phyloP scores from a whole-genome alignment of 352 stramenopile genomes.

The Globisporangium mamillatum region DNA sequence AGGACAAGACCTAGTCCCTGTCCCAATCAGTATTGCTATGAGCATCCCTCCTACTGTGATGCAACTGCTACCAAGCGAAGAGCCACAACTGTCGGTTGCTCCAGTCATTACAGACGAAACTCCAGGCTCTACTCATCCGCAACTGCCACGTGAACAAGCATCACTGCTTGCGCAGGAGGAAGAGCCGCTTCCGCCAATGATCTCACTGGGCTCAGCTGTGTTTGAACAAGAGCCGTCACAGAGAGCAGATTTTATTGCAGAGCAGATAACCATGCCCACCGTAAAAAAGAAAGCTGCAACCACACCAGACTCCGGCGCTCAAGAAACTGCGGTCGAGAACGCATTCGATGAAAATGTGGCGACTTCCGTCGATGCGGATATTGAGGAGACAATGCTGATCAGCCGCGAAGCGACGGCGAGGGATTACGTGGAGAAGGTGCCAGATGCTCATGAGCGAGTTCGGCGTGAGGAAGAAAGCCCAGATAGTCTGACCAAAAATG shows the following conservation, averaged over 20 bases:
- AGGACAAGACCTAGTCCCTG: not conserved
- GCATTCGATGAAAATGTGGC: not conserved
- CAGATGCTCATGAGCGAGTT: not conserved
- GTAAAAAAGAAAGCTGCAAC: not conserved
- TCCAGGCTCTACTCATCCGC: not conserved
- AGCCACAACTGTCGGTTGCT: not conserved
- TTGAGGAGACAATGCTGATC: constrained; percentile 21
- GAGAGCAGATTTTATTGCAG: not conserved
- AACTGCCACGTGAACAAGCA: not conserved
- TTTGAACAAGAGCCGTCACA: not conserved
- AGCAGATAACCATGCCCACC: not conserved
- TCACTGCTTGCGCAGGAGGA: not conserved
- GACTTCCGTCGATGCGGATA: constrained; percentile 7
- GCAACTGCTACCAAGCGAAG: constrained; percentile 3
- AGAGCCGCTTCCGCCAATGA: constrained; percentile 6
- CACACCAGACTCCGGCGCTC: not conserved
- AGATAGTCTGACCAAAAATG: constrained; percentile 11
- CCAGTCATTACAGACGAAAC: not conserved
- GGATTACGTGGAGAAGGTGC: not conserved
- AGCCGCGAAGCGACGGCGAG: not conserved
- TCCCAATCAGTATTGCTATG: not conserved
- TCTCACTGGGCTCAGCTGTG: not conserved
- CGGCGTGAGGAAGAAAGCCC: not conserved
- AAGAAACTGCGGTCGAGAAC: not conserved
- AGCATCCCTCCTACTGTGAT: not conserved